Conservation (phyloP, 2,329 filamentous ascomycete genomes). For the Ceratocystis colombiana region DNA sequence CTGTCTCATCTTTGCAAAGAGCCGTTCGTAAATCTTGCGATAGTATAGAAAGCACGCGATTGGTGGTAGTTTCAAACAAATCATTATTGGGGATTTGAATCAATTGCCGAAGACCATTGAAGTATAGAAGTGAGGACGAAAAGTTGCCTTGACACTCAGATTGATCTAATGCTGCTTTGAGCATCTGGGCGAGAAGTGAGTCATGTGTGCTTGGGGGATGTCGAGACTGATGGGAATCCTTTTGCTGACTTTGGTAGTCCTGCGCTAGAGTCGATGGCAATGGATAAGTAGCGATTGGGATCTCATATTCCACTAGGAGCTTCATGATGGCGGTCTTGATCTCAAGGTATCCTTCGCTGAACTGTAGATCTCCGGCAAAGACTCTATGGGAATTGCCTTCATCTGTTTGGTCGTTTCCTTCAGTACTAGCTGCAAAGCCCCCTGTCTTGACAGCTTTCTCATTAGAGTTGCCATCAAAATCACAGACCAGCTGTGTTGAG, state of each 20-base stretch:
- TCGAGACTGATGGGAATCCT: too few species aligned
- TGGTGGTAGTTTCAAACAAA: conserved; percentile 57
- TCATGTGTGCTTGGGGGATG: conserved; percentile 28
- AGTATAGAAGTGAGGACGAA: conserved; percentile 73
- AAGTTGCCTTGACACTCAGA: conserved; percentile 74
- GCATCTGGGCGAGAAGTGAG: conserved; percentile 57
- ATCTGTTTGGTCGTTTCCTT: conserved; percentile 32
- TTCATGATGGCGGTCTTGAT: conserved; percentile 71
- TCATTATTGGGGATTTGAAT: conserved; percentile 51
- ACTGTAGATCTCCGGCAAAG: conserved; percentile 41
- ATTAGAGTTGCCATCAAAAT: conserved; percentile 37
- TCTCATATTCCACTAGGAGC: conserved; percentile 72
- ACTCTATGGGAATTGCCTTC: neutral
- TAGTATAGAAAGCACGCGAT: conserved; percentile 63
- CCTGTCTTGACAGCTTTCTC: neutral
- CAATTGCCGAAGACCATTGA: conserved; percentile 68
- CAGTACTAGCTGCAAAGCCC: conserved; percentile 36
- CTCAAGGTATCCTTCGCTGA: conserved; percentile 71
- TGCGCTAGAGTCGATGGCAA: neutral
- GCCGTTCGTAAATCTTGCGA: conserved; percentile 60
- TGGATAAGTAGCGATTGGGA: conserved; percentile 39
- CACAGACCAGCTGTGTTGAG: conserved; percentile 62
- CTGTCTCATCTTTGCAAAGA: conserved; percentile 57
- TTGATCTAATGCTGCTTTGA: conserved; percentile 64
- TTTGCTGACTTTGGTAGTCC: too few species aligned